Evolutionary conservation across 2,329 filamentous ascomycete species (phyloP), one percentile per base, ranked within the genome.

Genomic region (Exophiala viscosa): DNA sequence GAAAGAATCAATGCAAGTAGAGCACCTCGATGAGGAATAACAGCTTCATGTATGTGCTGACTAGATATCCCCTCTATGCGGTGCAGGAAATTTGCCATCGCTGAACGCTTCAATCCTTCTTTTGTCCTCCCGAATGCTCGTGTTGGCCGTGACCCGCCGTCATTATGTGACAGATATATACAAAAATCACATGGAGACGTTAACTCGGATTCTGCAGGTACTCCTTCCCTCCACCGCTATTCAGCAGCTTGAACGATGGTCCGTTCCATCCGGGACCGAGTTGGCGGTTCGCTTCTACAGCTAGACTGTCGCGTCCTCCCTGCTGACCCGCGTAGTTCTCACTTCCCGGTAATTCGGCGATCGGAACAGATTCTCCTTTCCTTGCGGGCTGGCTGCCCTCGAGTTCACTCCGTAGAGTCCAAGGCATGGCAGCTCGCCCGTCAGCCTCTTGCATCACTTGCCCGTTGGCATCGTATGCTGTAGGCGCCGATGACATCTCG

Each of bases 271-370:
- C 41, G 15, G 48, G 41, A 18, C 48, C 48, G 17, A 50, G 23
- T 40, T 50, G 48, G 31, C 35, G 41, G n/a, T 50, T 45, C 32
- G 48, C 48, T 40, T 50, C 48, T 15, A 28, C 18, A 9, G 20
- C 42, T 6, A 50, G 20, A 36, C 40, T 45, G 18, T 45, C 13
- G 2, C n/a, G n/a, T 20, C 18, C 32, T 5, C 48, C 48, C 31
- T 50, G 48, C 48, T 45, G 40, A 9, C 48, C 32, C 28, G 33
- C 11, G 18, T 38, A 45, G 13, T 45, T 39, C 18, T 50, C 48
- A 45, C 48, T 50, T 2, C 48, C 48, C 18, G 48, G 40, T 20
- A 50, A 44, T 38, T 50, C 47, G 13, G 39, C 47, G 7, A 50
- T 35, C 6, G 39, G 47, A 35, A 17, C 23, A 35, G 39, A 14